phyloP scores from a whole-genome alignment of 495 filamentous ascomycete species.

The Podospora fimiseda region DNA sequence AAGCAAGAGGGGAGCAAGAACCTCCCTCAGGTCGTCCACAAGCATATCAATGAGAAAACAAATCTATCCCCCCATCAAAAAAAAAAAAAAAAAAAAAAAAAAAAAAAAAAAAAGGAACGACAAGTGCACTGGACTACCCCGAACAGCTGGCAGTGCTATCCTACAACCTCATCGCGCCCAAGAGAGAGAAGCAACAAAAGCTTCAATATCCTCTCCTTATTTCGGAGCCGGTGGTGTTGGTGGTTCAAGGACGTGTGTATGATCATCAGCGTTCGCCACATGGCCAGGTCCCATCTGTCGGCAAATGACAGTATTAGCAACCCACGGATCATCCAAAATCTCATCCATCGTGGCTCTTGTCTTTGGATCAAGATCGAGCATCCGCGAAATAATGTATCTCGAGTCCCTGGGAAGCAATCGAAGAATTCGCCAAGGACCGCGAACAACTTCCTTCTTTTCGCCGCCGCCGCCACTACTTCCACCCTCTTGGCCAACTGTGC shows the following conservation, averaged over 20 bases:
- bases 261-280: constrained; percentile 44
- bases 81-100: not conserved
- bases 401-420: constrained; percentile 86
- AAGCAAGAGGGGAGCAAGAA: too few species aligned
- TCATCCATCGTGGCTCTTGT: constrained; percentile 78
- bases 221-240: constrained; percentile 29
- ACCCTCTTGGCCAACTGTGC: constrained; percentile 13
- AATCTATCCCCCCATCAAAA: too few species aligned
- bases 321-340: constrained; percentile 86
- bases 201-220: not conserved
- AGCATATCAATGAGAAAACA: too few species aligned
- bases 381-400: constrained; percentile 79
- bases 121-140: not conserved
- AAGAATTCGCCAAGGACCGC: constrained; percentile 90
- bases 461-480: constrained; percentile 4
- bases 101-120: not conserved
- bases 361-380: constrained; percentile 85
- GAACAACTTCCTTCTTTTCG: constrained; percentile 71
- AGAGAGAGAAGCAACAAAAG: not conserved
- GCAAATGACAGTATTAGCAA: constrained; percentile 60
- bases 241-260: constrained; percentile 50
- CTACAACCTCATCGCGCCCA: not conserved
- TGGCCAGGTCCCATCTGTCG: constrained; percentile 36
- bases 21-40: too few species aligned
- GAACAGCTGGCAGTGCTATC: not conserved